These are phyloP conservation scores for Diaporthe amygdali DNA, from an alignment of 2,329 filamentous ascomycete genomes.

Conservation along the genomic window DNA sequence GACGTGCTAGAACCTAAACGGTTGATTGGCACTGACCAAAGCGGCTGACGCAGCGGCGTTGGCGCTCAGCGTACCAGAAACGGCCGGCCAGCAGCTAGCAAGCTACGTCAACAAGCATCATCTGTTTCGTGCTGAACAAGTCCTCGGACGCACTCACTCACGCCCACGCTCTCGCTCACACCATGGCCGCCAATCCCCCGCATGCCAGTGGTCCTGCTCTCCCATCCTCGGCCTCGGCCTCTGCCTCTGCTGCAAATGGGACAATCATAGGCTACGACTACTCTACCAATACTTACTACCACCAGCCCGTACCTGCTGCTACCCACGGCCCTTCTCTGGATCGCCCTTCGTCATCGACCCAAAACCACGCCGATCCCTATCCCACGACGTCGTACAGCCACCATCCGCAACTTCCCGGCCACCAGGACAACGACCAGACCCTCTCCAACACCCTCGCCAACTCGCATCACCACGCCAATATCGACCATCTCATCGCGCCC, in stretches of 20 bases:
- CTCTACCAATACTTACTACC: neutral
- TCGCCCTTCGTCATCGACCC: slow-evolving; percentile 19
- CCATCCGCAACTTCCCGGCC: neutral
- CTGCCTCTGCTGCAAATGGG: slow-evolving; percentile 16
- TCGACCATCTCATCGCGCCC: slow-evolving; percentile 28
- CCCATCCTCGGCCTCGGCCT: slow-evolving; percentile 16
- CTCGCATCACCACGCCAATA: slow-evolving; percentile 17
- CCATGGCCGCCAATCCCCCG: slow-evolving; percentile 21
- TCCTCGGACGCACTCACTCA: neutral
- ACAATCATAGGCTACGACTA: slow-evolving; percentile 18
- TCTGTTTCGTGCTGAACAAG: neutral
- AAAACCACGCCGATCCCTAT: slow-evolving; percentile 13
- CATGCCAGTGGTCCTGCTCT: neutral
- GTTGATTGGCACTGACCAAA: slow-evolving; percentile 7
- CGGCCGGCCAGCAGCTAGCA: slow-evolving; percentile 7
- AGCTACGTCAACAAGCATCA: slow-evolving; percentile 19
- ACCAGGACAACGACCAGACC: slow-evolving; percentile 12
- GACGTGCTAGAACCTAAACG: neutral
- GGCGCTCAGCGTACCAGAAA: slow-evolving; percentile 2
- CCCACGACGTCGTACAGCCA: neutral
- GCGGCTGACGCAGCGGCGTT: slow-evolving; percentile 7
- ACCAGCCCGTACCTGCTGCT: slow-evolving; percentile 13
- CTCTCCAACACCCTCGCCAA: slow-evolving; percentile 30
- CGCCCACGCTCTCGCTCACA: no score
- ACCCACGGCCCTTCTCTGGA: neutral